Base-by-base conservation (phyloP, 257 asterid species). In the Solanum clarkiae region DNA sequence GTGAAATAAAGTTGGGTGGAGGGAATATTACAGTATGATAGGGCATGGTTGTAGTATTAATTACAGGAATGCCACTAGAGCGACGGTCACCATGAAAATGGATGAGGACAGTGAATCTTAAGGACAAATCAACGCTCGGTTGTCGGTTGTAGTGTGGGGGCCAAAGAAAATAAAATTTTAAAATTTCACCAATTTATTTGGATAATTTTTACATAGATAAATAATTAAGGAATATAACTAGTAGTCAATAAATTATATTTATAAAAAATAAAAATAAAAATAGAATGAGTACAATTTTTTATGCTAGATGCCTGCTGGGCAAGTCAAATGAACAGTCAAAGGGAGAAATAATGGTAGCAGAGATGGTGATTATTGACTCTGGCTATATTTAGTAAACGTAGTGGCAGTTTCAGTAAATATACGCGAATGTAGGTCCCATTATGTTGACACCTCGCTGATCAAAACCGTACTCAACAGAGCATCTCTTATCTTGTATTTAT, bases 1-100 rank as follows among this genome's bases (percentile, higher is more conserved):
- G 2, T 26, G 0, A 26, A 26, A 26, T 26, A 26, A 26, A 26
- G 29, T 26, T 26, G 29, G 29, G 1, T 1, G 2, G 29, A 26
- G 29, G 29, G 2, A 26, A 26, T 26, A 26, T 53, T 54, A 15
- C 8, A 15, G 7, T 54, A 60, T 60, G 81, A 2, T 59, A 49
- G 51, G 69, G 24, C 75, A 71, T 42, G 53, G 47, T 17, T 18
- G 56, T 45, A 20, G 62, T 12, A 56, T 4, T 22, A 89, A 87
- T 91, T 63, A 87, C 92, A 56, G n/a, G 84, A 84, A 55, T 85
- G 82, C 83, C 91, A 87, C 81, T 68, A 32, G 13, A 53, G 3
- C 63, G 10, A 79, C 65, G 65, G 63, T 47, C 11, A 1, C 54
- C 26, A 84, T 83, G 82, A 88, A 53, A 6, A 81, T 70, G 29